These are phyloP conservation scores for Debaryomyces maramus DNA, from an alignment of 805 yeast species.

Conservation along the genomic window DNA sequence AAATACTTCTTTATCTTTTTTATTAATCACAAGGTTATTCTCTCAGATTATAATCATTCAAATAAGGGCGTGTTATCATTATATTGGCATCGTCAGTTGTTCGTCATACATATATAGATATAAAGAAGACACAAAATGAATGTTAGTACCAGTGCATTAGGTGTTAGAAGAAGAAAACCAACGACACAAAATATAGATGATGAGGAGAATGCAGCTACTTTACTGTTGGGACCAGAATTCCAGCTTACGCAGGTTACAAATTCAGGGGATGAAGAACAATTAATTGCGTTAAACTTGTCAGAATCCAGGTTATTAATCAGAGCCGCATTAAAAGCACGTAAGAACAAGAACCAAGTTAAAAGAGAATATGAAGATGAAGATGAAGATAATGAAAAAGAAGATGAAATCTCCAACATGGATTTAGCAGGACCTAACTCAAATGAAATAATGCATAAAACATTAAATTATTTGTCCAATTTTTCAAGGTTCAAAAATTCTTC, in stretches of 20 bases:
- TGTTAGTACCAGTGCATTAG: conserved; percentile 84
- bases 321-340: conserved; percentile 76
- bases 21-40: too few species aligned
- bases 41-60: too few species aligned
- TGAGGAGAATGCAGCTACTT: conserved; percentile 87
- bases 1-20: too few species aligned
- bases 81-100: too few species aligned
- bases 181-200: conserved; percentile 64
- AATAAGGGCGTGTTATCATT: too few species aligned
- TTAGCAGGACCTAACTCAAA: conserved; percentile 72
- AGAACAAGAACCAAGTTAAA: conserved; percentile 32
- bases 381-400: conserved; percentile 43
- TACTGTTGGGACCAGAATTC: conserved; percentile 92
- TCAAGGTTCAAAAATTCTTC: conserved; percentile 90
- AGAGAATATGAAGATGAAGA: conserved; percentile 24
- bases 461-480: conserved; percentile 81
- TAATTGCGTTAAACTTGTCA: conserved; percentile 82
- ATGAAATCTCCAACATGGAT: conserved; percentile 46
- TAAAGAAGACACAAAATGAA: conserved; percentile 52
- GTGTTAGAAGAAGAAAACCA: conserved; percentile 72
- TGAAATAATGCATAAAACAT: conserved; percentile 87
- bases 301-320: conserved; percentile 89
- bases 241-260: conserved; percentile 77
- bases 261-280: conserved; percentile 71
- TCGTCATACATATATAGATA: too few species aligned